phyloP scores from a whole-genome alignment of 2,329 filamentous ascomycete genomes.

The Phaeosphaeria sp. region DNA sequence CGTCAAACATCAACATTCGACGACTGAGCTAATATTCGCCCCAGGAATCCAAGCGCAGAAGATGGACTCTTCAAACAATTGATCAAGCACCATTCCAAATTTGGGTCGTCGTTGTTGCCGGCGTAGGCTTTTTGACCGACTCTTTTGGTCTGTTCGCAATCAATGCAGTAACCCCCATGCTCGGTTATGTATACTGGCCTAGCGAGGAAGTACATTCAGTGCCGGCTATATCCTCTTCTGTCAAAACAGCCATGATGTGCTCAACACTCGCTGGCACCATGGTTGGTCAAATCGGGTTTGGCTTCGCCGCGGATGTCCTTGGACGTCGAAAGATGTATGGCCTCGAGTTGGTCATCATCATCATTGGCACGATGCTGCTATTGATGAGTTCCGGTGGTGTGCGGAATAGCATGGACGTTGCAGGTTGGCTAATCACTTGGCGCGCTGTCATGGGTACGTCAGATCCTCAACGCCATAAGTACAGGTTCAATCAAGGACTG shows the following conservation, averaged over 20 bases:
- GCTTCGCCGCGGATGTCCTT: conserved; percentile 46
- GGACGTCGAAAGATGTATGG: conserved; percentile 52
- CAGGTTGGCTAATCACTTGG: conserved; percentile 51
- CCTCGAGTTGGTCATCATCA: conserved; percentile 50
- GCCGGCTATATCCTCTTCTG: conserved; percentile 32
- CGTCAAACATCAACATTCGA: background rate
- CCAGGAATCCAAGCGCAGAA: conserved; percentile 35
- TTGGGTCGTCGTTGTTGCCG: conserved; percentile 50
- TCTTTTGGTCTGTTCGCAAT: conserved; percentile 49
- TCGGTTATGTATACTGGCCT: conserved; percentile 50
- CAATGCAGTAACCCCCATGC: conserved; percentile 50
- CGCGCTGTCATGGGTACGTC: conserved; percentile 47
- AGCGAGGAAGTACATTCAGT: conserved; percentile 28
- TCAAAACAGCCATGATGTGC: conserved; percentile 48
- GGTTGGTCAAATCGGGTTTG: conserved; percentile 48
- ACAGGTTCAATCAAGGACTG: no score
- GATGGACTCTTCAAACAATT: conserved; percentile 44
- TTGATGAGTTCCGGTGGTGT: conserved; percentile 47
- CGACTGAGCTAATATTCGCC: conserved; percentile 2
- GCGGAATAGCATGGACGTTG: conserved; percentile 45
- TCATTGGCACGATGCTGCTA: conserved; percentile 49
- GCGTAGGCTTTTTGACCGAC: conserved; percentile 51
- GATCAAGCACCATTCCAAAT: conserved; percentile 42
- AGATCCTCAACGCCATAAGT: no score
- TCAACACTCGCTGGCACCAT: conserved; percentile 49